These are phyloP conservation scores for Ogataea chonburiensis DNA, from an alignment of 805 yeast species.

Conservation along the genomic window DNA sequence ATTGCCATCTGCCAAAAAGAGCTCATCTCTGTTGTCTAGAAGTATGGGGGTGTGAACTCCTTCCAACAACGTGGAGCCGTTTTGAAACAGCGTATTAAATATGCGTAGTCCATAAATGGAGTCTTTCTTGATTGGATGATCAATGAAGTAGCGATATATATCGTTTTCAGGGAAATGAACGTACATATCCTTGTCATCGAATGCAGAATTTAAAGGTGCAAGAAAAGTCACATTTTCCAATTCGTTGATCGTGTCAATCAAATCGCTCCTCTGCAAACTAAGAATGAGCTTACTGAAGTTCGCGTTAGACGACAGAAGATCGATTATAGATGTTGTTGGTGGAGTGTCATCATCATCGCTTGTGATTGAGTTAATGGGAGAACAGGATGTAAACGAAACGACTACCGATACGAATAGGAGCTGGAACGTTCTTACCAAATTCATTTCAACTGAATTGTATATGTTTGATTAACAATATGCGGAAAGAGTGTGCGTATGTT, in stretches of 20 bases:
- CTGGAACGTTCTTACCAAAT: too few relatives aligned
- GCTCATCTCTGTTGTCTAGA: constrained; percentile 33
- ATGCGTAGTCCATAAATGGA: constrained; percentile 33
- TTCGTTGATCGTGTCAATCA: constrained; percentile 59
- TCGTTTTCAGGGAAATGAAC: constrained; percentile 16
- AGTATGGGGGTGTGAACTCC: constrained; percentile 33
- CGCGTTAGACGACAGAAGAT: constrained; percentile 63
- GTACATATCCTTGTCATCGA: constrained; percentile 27
- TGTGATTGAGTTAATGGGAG: too few relatives aligned
- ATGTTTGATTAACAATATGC: too few relatives aligned
- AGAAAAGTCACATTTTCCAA: constrained; percentile 65
- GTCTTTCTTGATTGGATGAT: constrained; percentile 30
- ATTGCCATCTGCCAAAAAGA: constrained; percentile 39
- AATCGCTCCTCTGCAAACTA: constrained; percentile 57
- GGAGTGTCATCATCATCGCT: constrained; percentile 22
- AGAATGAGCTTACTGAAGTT: constrained; percentile 66
- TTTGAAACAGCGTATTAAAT: constrained; percentile 25
- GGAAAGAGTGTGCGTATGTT: too few relatives aligned
- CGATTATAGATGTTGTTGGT: constrained; percentile 52
- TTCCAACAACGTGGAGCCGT: constrained; percentile 23
- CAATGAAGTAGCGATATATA: constrained; percentile 35
- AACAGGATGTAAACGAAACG: too few relatives aligned
- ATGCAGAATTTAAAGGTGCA: constrained; percentile 83
- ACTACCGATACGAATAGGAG: too few relatives aligned
- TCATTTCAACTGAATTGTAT: too few relatives aligned